Evolutionary conservation across 306 rosid species (phyloP).

Genomic region (Fagus crenata): DNA sequence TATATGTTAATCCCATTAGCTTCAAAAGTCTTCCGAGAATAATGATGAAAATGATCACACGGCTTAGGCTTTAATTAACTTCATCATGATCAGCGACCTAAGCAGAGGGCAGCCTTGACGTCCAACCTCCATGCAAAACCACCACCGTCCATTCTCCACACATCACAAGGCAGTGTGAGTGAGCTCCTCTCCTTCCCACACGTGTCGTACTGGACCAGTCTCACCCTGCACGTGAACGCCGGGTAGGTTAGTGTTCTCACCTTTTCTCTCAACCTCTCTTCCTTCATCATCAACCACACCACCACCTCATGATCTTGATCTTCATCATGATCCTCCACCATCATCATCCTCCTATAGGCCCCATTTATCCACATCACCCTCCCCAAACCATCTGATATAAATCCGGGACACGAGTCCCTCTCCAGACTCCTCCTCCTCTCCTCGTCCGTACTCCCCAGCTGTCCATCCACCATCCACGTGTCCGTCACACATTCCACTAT

Average conservation of each 20-base stretch:
- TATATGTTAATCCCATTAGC: neutral
- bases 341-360: slow-evolving; percentile 57
- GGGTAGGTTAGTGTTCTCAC: slow-evolving; percentile 20
- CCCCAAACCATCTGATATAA: slow-evolving; percentile 70
- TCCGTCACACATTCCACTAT: slow-evolving; percentile 73
- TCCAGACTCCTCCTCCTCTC: slow-evolving; percentile 55
- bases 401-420: slow-evolving; percentile 88
- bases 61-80: neutral
- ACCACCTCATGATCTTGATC: neutral
- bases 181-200: slow-evolving; percentile 49
- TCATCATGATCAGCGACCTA: slow-evolving; percentile 35
- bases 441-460: slow-evolving; percentile 64
- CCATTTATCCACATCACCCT: slow-evolving; percentile 81
- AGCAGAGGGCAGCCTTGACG: slow-evolving; percentile 74
- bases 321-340: neutral
- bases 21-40: neutral
- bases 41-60: neutral
- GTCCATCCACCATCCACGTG: slow-evolving; percentile 54
- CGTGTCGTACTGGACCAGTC: slow-evolving; percentile 45
- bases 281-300: slow-evolving; percentile 54
- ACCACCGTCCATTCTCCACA: slow-evolving; percentile 78
- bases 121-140: slow-evolving; percentile 92
- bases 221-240: slow-evolving; percentile 76
- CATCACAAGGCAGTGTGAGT: slow-evolving; percentile 76
- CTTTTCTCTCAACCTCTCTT: slow-evolving; percentile 19